These are phyloP conservation scores for Pestalotiopsis sp. DNA, from an alignment of 2,329 filamentous ascomycete genomes.

Conservation along the genomic window DNA sequence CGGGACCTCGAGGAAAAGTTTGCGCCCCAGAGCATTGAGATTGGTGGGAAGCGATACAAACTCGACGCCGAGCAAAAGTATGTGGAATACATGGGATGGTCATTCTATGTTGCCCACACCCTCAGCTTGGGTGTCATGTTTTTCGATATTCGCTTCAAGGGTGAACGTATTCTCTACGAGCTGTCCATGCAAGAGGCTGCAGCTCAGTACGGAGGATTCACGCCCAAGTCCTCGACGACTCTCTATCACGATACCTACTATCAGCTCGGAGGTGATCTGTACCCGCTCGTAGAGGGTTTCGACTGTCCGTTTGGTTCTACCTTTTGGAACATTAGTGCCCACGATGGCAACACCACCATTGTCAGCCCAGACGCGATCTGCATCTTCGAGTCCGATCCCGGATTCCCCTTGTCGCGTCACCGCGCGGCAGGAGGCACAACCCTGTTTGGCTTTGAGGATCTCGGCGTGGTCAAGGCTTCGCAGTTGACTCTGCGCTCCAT, in stretches of 20 bases:
- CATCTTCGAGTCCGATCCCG: slow-evolving; percentile 38
- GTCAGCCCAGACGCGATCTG: slow-evolving; percentile 35
- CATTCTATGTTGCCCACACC: slow-evolving; percentile 48
- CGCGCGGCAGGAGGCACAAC: slow-evolving; percentile 1
- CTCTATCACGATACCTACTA: slow-evolving; percentile 43
- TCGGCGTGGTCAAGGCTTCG: slow-evolving; percentile 8
- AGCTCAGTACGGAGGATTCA: slow-evolving; percentile 50
- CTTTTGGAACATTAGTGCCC: slow-evolving; percentile 34
- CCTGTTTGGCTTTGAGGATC: slow-evolving; percentile 22
- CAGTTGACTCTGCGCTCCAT: slow-evolving; percentile 35
- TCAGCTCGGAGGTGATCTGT: slow-evolving; percentile 34
- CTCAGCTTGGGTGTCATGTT: slow-evolving; percentile 45
- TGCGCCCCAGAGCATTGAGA: slow-evolving; percentile 36
- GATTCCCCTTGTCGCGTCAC: slow-evolving; percentile 37
- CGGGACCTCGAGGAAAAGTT: slow-evolving; percentile 35
- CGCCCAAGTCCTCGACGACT: slow-evolving; percentile 43
- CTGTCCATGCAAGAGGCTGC: slow-evolving; percentile 52
- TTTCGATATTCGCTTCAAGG: slow-evolving; percentile 51
- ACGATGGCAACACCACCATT: slow-evolving; percentile 29
- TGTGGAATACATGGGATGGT: slow-evolving; percentile 53
- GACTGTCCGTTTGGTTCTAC: slow-evolving; percentile 41
- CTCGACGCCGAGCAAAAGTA: slow-evolving; percentile 45
- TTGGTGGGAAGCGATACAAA: slow-evolving; percentile 40
- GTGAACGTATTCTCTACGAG: slow-evolving; percentile 52
- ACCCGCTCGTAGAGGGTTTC: slow-evolving; percentile 40